A percentile compares a stretch with the other conserved stretches of the same genome.
phyloP scores from a whole-genome alignment of 2,329 filamentous ascomycete genomes.

The Ophiocordyceps camponoti-leonardi region DNA sequence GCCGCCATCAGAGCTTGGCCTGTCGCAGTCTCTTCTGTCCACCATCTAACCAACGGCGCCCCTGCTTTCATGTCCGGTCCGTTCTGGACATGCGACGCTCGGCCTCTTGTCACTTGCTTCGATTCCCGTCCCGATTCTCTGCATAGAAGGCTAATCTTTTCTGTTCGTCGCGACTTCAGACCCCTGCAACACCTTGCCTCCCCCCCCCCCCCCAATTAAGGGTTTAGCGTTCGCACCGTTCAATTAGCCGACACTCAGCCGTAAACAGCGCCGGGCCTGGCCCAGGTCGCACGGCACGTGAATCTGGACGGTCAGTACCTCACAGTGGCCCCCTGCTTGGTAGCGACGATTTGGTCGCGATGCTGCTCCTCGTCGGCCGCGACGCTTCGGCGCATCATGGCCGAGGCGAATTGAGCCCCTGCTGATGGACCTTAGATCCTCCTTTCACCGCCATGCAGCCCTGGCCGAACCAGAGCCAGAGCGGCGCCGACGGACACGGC shows the following conservation, averaged over 20 bases:
- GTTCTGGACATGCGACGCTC: no score
- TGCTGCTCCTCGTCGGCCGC: not conserved
- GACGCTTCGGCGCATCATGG: not conserved
- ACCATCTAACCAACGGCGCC: no score
- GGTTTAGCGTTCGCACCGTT: conserved; percentile 3
- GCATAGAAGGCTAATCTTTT: not conserved
- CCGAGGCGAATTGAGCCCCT: not conserved
- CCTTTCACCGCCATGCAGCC: conserved; percentile 17
- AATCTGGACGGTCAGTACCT: conserved; percentile 3
- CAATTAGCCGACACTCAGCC: conserved; percentile 4
- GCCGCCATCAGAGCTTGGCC: no score
- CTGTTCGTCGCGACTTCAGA: conserved; percentile 1
- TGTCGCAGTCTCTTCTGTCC: no score
- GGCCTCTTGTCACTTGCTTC: not conserved
- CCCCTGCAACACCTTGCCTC: conserved; percentile 2
- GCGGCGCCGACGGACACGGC: conserved; percentile 16
- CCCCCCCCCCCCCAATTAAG: no score
- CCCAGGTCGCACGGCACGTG: conserved; percentile 1
- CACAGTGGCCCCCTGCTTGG: not conserved
- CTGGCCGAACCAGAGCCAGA: conserved; percentile 19
- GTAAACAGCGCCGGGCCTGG: not conserved
- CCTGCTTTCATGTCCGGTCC: not conserved
- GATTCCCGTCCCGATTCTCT: not conserved
- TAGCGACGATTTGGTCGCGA: not conserved
- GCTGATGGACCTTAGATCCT: not conserved